Conservation (phyloP, 257 asterid genomes). For the Eucommia ulmoides region DNA sequence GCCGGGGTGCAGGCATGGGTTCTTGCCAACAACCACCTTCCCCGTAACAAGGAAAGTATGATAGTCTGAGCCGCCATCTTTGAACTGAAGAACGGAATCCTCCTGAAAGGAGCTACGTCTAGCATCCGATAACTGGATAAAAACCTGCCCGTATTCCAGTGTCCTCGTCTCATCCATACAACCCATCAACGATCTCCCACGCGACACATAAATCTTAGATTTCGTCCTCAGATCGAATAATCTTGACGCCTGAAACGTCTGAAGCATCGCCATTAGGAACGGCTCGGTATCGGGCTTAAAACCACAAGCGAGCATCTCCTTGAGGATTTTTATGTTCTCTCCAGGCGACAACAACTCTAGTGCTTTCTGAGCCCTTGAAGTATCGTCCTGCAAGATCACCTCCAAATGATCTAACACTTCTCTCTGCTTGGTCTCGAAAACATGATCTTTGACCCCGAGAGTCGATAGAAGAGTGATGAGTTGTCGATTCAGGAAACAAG, state of each 20-base stretch:
- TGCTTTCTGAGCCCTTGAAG: conserved; percentile 40
- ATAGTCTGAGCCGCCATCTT: conserved; percentile 44
- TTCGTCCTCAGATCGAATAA: conserved; percentile 71
- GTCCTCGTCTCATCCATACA: conserved; percentile 69
- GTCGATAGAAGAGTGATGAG: no score
- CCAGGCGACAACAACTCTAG: conserved; percentile 69
- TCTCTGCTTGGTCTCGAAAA: conserved; percentile 76
- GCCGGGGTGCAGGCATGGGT: conserved; percentile 94
- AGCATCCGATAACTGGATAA: conserved; percentile 67
- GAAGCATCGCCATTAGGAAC: conserved; percentile 70
- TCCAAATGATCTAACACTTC: conserved; percentile 50
- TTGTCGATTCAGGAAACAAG: conserved; percentile 84
- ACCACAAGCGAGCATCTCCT: conserved; percentile 79
- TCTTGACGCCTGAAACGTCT: conserved; percentile 72
- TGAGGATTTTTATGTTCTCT: conserved; percentile 62
- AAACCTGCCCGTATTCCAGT: conserved; percentile 79
- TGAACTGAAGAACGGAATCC: conserved; percentile 60
- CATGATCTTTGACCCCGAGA: conserved; percentile 38
- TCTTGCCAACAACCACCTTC: conserved; percentile 71
- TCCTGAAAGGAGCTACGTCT: conserved; percentile 44
- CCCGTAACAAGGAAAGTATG: conserved; percentile 46
- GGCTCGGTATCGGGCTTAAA: conserved; percentile 71
- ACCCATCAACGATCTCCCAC: conserved; percentile 93
- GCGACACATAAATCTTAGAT: conserved; percentile 73
- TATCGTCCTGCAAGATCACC: conserved; percentile 51